Base-by-base conservation (phyloP, 2,329 filamentous ascomycete genomes). In the Monascus ruber region DNA sequence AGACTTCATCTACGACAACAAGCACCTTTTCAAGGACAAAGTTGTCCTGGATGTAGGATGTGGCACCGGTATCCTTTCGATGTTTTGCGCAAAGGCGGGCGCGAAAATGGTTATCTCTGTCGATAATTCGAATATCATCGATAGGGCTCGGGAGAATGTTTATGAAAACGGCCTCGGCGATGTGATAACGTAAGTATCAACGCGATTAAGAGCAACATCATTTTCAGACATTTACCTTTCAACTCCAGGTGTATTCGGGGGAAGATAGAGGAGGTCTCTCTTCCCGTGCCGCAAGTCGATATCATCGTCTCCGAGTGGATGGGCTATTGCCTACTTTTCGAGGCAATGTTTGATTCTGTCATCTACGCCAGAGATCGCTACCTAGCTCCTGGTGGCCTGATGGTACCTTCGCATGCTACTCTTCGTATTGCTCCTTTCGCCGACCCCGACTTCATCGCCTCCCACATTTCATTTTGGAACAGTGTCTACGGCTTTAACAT, bases 261-360 rank as follows among this genome's bases (percentile, higher is more conserved):
- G 31, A 85, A 85, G 54, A 84, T 95, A 44, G 89, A 96, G 60
- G 87, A 95, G 49, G 83, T 94, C 40, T 71, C 65, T 41, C 72
- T 87, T 24, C 87, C 84, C 1, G 81, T 89, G 5, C 71, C 78
- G 39, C 71, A 88, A 54, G 88, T 95, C 34, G 89, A 96, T 64
- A 82, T 96, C 54, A 94, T 96, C 56, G 81, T 96, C 44, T 93
- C 85, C 43, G 88, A 96, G 62, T 96, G 88, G 88, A 96, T 96
- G 88, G 88, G 88, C 26, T 96, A 96, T 59, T 85, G 81, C 47
- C 73, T 95, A 11, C 73, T 95, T 5, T 96, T 93, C 61, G 88
- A 96, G 64, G 86, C 87, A 40, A 96, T 96, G 88, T 77, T 96
- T 26, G 86, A 91, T 47, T 93, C 85, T 36, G 85, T 96, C 24